phyloP scores from a whole-genome alignment of 2,329 filamentous ascomycete species.

The Esteya vermicola region DNA sequence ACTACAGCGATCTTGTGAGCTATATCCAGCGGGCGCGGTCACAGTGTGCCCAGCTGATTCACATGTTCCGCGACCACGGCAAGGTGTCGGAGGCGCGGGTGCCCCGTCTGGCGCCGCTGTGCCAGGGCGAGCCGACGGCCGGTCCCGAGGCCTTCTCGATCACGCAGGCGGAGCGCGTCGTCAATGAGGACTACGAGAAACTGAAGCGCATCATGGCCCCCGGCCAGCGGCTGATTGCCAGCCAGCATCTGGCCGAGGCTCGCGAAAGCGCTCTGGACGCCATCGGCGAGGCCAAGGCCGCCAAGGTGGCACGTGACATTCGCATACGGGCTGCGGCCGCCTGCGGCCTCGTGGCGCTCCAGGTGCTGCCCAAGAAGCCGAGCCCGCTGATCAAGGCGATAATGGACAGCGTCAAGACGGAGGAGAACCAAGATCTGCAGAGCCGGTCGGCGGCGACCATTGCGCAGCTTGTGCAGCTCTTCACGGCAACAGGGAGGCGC shows the following conservation, averaged over 20 bases:
- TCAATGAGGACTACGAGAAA: conserved; percentile 72
- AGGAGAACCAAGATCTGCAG: conserved; percentile 83
- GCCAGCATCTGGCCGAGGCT: conserved; percentile 65
- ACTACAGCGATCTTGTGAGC: conserved; percentile 82
- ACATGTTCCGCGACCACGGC: conserved; percentile 82
- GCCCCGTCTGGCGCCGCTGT: conserved; percentile 73
- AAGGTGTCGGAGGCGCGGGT: conserved; percentile 64
- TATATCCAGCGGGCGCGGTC: conserved; percentile 80
- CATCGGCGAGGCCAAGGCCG: conserved; percentile 63
- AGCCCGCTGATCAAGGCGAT: conserved; percentile 86
- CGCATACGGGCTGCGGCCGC: conserved; percentile 78
- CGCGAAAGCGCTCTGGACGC: conserved; percentile 54
- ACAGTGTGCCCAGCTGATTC: conserved; percentile 80
- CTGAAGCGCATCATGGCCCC: conserved; percentile 82
- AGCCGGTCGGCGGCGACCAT: conserved; percentile 75
- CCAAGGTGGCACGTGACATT: conserved; percentile 72
- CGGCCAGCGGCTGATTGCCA: conserved; percentile 72
- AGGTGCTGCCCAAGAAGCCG: conserved; percentile 81
- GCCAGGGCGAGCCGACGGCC: conserved; percentile 84
- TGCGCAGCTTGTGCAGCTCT: conserved; percentile 70
- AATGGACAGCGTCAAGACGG: conserved; percentile 95
- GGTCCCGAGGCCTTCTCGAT: conserved; percentile 89
- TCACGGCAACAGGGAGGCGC: conserved; percentile 64
- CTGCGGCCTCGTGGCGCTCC: conserved; percentile 77
- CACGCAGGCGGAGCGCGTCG: conserved; percentile 72